phyloP scores from a whole-genome alignment of 139 green algal genomes.

The Picochlorum sp. region DNA sequence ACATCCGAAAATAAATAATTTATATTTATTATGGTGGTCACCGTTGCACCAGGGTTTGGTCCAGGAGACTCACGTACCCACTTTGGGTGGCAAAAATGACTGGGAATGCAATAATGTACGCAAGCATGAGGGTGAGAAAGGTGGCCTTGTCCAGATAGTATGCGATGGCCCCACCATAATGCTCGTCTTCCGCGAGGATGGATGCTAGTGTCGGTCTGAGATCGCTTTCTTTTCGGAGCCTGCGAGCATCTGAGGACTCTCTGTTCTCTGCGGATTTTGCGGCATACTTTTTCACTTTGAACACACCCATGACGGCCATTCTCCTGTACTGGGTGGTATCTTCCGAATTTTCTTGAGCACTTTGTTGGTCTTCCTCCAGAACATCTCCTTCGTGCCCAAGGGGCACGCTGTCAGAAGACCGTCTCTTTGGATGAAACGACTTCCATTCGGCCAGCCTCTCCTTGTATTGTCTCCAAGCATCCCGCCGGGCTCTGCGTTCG shows the following conservation, averaged over 20 bases:
- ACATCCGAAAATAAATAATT: no score
- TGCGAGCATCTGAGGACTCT: no score
- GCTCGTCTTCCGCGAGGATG: neutral
- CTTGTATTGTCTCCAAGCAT: neutral
- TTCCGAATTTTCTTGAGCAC: no score
- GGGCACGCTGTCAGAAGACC: no score
- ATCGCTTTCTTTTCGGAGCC: neutral
- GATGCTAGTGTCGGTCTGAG: neutral
- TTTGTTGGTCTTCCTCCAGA: no score
- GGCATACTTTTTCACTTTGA: neutral
- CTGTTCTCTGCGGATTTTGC: neutral
- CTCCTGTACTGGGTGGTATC: no score
- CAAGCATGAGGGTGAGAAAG: neutral
- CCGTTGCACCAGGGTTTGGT: no score
- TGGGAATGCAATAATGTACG: neutral
- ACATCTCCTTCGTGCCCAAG: no score
- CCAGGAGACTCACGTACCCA: neutral
- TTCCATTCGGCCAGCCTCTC: neutral
- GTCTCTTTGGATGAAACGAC: no score
- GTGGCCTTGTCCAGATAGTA: slow-evolving; percentile 1
- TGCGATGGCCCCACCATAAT: neutral
- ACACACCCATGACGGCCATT: no score
- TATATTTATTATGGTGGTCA: no score
- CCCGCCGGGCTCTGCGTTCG: neutral
- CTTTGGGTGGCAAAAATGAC: neutral